Evolutionary conservation across 805 yeast species (phyloP), one percentile per base, ranked within the genome.

Genomic region (Komagataella pseudopastoris): DNA sequence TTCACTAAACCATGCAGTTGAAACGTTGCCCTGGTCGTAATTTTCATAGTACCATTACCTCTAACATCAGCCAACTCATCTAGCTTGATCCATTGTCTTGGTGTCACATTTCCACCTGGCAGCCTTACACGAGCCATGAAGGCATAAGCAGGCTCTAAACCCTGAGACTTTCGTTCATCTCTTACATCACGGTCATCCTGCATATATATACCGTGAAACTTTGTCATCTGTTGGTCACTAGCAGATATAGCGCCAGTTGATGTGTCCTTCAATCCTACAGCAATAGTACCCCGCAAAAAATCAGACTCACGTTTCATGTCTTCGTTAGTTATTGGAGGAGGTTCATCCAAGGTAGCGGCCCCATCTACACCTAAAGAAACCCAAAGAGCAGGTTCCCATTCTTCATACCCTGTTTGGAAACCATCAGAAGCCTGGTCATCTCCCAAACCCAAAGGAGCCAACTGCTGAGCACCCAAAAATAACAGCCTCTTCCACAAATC

Each of bases 381-480:
- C 98, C 98, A 91, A 55, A 91, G 63, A 55, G 75, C 72, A 20
- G 84, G 77, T 66, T 88, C 91, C 96, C 97, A 91, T 47, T 70
- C 81, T 54, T 81, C 80, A 66, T 84, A 91, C n/a, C 93, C 96
- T 23, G 97, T 90, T 59, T 82, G 81, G 69, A 75, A 89, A 18
- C 97, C 97, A 71, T 91, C 97, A 20, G 96, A 95, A 64, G 88
- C 98, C 71, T 91, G 98, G 63, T 91, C 98, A 66, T 91, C 97
- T 69, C 98, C 98, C 49, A 87, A 72, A 17, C 96, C 97, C 47
- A 89, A 68, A 3, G 85, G 86, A 52, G 80, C 77, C 51, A 91
- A 69, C 54, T 79, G 80, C 54, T 75, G 79, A 54, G 85, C 96
- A 46, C 95, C 93, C 53, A 88, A 74, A 53, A 83, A 70, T 56